These are phyloP conservation scores for Pontederia crassipes DNA, from an alignment of 176 grass and related monocot genomes.

Conservation along the genomic window DNA sequence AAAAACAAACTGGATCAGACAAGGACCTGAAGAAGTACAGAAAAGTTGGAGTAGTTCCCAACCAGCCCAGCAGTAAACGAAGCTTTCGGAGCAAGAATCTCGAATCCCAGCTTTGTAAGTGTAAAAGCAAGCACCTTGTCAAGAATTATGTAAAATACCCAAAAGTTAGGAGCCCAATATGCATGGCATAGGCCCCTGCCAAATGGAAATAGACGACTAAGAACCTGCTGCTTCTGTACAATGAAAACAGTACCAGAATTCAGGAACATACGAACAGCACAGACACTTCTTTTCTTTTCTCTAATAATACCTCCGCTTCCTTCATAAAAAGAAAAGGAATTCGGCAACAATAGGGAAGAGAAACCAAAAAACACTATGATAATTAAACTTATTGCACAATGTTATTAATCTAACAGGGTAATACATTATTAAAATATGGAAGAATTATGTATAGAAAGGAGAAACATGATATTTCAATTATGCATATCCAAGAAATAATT, in stretches of 20 bases:
- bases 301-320: too few relatives aligned
- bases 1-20: not conserved
- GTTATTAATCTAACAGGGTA: too few relatives aligned
- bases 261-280: not conserved
- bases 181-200: constrained; percentile 86
- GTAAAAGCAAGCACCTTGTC: constrained; percentile 73
- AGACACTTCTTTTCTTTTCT: not conserved
- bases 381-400: too few relatives aligned
- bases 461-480: too few relatives aligned
- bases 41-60: constrained; percentile 72
- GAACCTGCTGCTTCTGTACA: constrained; percentile 74
- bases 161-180: constrained; percentile 94
- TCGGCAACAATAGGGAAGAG: too few relatives aligned
- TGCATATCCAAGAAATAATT: too few relatives aligned
- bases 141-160: constrained; percentile 90
- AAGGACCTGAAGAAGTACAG: constrained; percentile 70
- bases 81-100: constrained; percentile 56
- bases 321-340: too few relatives aligned
- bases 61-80: constrained; percentile 85
- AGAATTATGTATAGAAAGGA: too few relatives aligned
- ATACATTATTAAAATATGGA: too few relatives aligned
- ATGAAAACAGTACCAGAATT: not conserved
- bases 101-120: constrained; percentile 59
- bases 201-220: constrained; percentile 83
- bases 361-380: too few relatives aligned